These are phyloP conservation scores for Metarhizium brunneum DNA, from an alignment of 2,329 filamentous ascomycete genomes.

Conservation along the genomic window DNA sequence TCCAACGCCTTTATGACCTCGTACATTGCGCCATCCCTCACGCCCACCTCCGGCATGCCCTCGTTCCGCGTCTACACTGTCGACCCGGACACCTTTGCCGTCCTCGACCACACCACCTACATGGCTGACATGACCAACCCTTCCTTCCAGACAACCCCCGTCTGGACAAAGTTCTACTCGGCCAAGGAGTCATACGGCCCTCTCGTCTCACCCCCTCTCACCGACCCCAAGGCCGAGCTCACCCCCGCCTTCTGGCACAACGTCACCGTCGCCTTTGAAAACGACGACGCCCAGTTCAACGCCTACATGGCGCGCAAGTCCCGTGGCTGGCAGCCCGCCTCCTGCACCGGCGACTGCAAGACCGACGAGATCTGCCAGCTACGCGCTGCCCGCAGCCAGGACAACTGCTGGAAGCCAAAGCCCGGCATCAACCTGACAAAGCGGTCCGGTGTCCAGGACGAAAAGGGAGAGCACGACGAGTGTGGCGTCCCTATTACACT, in stretches of 20 bases:
- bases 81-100: slow-evolving; percentile 45
- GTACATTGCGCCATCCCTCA: slow-evolving; percentile 45
- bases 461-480: slow-evolving; percentile 15
- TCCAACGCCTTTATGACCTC: slow-evolving; percentile 38
- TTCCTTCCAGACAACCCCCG: slow-evolving; percentile 33
- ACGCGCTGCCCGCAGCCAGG: slow-evolving; percentile 40
- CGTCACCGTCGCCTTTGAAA: slow-evolving; percentile 39
- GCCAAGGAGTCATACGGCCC: slow-evolving; percentile 44
- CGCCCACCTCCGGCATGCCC: slow-evolving; percentile 44
- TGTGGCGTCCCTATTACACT: slow-evolving; percentile 20
- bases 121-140: slow-evolving; percentile 40
- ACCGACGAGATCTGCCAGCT: slow-evolving; percentile 40
- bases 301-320: slow-evolving; percentile 37
- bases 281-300: slow-evolving; percentile 32
- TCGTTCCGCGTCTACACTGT: slow-evolving; percentile 50
- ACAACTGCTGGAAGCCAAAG: slow-evolving; percentile 36
- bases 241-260: slow-evolving; percentile 51
- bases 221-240: slow-evolving; percentile 31
- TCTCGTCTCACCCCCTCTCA: slow-evolving; percentile 30
- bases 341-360: slow-evolving; percentile 34
- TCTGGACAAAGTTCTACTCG: slow-evolving; percentile 48
- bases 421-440: slow-evolving; percentile 25
- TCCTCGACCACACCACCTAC: slow-evolving; percentile 46
- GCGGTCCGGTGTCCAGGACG: slow-evolving; percentile 9
- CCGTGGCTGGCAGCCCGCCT: slow-evolving; percentile 32